phyloP scores from a whole-genome alignment of 1,284 basidiomycete species.

The Tilletiopsis washingtonensis region DNA sequence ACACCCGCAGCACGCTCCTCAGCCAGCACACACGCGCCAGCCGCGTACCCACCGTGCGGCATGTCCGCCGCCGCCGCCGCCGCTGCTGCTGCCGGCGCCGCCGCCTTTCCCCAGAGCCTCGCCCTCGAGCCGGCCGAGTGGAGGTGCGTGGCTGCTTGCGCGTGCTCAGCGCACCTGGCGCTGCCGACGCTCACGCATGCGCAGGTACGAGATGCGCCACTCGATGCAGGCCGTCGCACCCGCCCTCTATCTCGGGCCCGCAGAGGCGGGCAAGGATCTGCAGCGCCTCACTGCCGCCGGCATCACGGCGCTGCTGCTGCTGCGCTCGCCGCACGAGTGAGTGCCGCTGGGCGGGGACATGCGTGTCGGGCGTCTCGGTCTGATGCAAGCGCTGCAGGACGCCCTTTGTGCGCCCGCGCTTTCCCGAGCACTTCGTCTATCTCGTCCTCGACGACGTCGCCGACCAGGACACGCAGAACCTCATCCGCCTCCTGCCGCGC shows the following conservation, averaged over 20 bases:
- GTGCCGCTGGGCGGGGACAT: neutral
- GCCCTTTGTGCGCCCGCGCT: conserved; percentile 1
- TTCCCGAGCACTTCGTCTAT: conserved; percentile 4
- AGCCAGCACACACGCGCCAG: too few species aligned
- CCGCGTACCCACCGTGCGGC: too few species aligned
- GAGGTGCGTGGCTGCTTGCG: too few species aligned
- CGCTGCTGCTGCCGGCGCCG: too few species aligned
- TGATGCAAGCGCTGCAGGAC: neutral
- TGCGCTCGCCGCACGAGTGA: neutral
- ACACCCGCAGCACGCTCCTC: too few species aligned
- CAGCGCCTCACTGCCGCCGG: neutral
- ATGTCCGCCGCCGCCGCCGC: too few species aligned
- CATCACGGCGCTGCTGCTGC: conserved; percentile 1
- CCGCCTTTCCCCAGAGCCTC: too few species aligned
- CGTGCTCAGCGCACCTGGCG: too few species aligned
- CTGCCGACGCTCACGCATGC: neutral
- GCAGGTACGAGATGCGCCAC: neutral
- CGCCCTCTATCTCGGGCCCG: conserved; percentile 1
- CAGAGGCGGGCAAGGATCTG: neutral
- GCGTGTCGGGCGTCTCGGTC: neutral
- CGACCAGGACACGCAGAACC: conserved; percentile 13
- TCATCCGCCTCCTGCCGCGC: conserved; percentile 10
- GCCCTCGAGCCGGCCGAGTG: too few species aligned
- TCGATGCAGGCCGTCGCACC: neutral
- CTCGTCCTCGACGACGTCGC: conserved; percentile 7